These are phyloP conservation scores for Niebla homalea DNA, from an alignment of 495 filamentous ascomycete genomes.

Conservation along the genomic window DNA sequence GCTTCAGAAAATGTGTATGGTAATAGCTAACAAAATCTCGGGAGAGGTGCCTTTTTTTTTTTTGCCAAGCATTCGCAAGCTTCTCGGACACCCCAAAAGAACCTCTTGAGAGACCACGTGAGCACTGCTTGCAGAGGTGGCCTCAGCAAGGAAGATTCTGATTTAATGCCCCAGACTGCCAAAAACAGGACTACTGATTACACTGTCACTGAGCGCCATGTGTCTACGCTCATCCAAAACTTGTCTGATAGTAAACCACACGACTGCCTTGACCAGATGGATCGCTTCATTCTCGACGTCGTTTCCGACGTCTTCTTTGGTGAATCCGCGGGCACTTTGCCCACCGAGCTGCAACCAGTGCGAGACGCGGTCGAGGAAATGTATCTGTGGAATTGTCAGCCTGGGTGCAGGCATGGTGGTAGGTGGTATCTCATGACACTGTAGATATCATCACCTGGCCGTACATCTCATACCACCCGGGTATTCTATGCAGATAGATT, in stretches of 20 bases:
- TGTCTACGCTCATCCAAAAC: neutral
- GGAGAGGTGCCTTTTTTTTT: no score
- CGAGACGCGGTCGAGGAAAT: slow-evolving; percentile 1
- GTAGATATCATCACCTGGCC: no score
- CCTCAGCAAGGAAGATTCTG: neutral
- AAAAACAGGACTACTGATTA: neutral
- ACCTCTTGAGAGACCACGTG: neutral
- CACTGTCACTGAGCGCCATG: neutral
- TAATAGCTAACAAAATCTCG: no score
- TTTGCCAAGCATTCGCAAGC: no score
- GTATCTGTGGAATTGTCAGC: slow-evolving; percentile 2
- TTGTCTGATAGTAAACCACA: neutral
- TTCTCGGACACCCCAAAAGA: no score
- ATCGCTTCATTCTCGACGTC: neutral
- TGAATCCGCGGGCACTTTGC: neutral
- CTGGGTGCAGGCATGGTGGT: no score
- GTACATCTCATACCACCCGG: no score
- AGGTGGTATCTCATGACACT: no score
- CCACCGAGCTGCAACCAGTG: neutral
- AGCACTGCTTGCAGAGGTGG: neutral
- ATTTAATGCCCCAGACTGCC: neutral
- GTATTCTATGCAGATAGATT: no score
- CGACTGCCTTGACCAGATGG: neutral
- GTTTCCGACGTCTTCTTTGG: slow-evolving; percentile 1
- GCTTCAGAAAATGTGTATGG: no score